A percentile compares a stretch with the other conserved stretches of the same genome.
These are phyloP conservation scores for Boletus rubroflammeus DNA, from an alignment of 768 basidiomycete species.

Conservation along the genomic window DNA sequence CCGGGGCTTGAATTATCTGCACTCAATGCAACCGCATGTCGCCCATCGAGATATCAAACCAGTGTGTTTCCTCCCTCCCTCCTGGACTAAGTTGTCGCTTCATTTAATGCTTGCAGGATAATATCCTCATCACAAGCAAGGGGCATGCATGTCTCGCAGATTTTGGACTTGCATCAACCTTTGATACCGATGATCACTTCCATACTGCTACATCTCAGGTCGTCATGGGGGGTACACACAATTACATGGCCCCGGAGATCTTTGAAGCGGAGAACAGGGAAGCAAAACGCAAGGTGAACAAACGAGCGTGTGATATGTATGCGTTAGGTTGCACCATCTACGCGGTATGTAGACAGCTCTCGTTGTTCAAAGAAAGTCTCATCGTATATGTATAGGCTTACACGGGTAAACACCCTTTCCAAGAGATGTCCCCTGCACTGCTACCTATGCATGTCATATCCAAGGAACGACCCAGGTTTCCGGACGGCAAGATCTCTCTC, in stretches of 20 bases:
- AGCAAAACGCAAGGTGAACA: slow-evolving; percentile 18
- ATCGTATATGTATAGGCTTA: slow-evolving; percentile 12
- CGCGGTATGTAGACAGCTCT: slow-evolving; percentile 24
- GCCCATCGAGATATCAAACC: slow-evolving; percentile 32
- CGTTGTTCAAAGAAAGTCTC: neutral
- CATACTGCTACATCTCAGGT: slow-evolving; percentile 7
- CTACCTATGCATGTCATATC: neutral
- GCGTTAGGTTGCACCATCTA: slow-evolving; percentile 41
- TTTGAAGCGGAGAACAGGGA: neutral
- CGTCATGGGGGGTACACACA: slow-evolving; percentile 12
- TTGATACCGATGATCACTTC: slow-evolving; percentile 14
- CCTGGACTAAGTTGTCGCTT: neutral
- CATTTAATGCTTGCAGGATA: slow-evolving; percentile 34
- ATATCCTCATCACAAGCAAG: slow-evolving; percentile 42
- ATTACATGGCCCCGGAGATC: slow-evolving; percentile 29
- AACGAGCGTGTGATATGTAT: slow-evolving; percentile 38
- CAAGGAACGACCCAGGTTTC: slow-evolving; percentile 15
- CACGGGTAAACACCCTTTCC: slow-evolving; percentile 12
- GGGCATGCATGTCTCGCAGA: slow-evolving; percentile 47
- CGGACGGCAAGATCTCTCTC: slow-evolving; percentile 9
- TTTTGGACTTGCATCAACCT: slow-evolving; percentile 38
- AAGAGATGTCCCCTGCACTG: neutral
- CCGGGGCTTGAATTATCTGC: slow-evolving; percentile 42
- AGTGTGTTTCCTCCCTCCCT: slow-evolving; percentile 12
- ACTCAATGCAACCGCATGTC: slow-evolving; percentile 38